A percentile compares a stretch with the other conserved stretches of the same genome.
These are phyloP conservation scores for Geotrichum carabidarum DNA, from an alignment of 1,139 yeast genomes.

Conservation along the genomic window DNA sequence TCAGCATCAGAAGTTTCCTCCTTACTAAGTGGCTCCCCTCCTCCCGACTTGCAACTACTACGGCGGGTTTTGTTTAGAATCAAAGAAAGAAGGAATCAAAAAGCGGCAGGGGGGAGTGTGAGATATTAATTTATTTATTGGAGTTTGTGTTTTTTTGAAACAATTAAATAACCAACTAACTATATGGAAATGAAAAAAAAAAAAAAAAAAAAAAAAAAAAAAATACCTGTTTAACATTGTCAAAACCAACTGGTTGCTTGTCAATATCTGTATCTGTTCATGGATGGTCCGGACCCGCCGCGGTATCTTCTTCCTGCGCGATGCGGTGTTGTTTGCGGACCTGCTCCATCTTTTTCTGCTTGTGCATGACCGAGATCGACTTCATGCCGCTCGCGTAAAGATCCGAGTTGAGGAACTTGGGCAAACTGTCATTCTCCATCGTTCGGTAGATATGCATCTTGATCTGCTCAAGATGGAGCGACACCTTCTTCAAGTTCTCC, in stretches of 20 bases:
- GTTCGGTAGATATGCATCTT: slow-evolving; percentile 48
- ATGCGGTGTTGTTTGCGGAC: too few relatives aligned
- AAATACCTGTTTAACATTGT: background rate
- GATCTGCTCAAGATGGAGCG: slow-evolving; percentile 44
- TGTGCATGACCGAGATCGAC: slow-evolving; percentile 4
- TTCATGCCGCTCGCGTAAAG: slow-evolving; percentile 27
- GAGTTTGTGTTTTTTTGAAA: background rate
- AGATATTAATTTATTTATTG: background rate
- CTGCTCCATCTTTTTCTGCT: background rate
- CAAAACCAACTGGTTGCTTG: background rate
- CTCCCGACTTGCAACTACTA: background rate
- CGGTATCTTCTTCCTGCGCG: too few relatives aligned
- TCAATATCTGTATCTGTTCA: background rate
- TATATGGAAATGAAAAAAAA: background rate
- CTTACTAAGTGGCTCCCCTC: background rate
- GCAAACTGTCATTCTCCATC: slow-evolving; percentile 71
- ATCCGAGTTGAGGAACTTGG: slow-evolving; percentile 54
- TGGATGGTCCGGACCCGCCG: too few relatives aligned
- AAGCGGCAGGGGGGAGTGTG: background rate
- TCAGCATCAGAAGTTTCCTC: background rate
- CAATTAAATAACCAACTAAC: background rate
- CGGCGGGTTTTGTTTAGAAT: background rate
- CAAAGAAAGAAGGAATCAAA: background rate
- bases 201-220: background rate
- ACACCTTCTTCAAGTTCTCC: slow-evolving; percentile 1